phyloP scores from a whole-genome alignment of 164 flowering plant genomes.

The Dillenia suffruticosa region DNA sequence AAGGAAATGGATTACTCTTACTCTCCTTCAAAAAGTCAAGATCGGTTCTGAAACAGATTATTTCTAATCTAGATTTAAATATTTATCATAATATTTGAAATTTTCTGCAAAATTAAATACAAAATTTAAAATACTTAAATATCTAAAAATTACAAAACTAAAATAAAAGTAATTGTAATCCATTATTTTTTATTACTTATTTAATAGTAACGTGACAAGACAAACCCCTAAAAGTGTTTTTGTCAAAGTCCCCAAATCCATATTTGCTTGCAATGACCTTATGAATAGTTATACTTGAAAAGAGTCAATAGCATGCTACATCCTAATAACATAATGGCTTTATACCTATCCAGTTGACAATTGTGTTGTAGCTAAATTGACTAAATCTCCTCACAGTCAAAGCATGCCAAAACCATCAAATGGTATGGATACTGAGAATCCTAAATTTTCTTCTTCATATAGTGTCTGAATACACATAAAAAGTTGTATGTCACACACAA shows the following conservation, averaged over 20 bases:
- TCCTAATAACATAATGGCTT: conserved; percentile 23
- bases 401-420: conserved; percentile 10
- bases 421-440: conserved; percentile 8
- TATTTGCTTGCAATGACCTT: background rate
- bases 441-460: background rate
- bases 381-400: conserved; percentile 34
- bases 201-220: background rate
- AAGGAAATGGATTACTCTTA: background rate
- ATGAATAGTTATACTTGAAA: background rate
- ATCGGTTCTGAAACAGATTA: too few relatives aligned
- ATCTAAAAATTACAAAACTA: too few relatives aligned
- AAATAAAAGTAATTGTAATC: background rate
- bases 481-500: too few relatives aligned
- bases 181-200: background rate
- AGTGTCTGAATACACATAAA: too few relatives aligned
- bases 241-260: too few relatives aligned
- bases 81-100: too few relatives aligned
- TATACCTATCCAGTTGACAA: conserved; percentile 34
- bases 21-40: background rate
- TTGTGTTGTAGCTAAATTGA: conserved; percentile 16
- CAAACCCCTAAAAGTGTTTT: too few relatives aligned
- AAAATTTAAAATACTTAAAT: too few relatives aligned
- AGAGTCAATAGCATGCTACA: background rate
- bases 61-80: too few relatives aligned
- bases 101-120: too few relatives aligned